Evolutionary conservation across 345 rosid genomes (phyloP).

Genomic region (Rhodamnia argentea): DNA sequence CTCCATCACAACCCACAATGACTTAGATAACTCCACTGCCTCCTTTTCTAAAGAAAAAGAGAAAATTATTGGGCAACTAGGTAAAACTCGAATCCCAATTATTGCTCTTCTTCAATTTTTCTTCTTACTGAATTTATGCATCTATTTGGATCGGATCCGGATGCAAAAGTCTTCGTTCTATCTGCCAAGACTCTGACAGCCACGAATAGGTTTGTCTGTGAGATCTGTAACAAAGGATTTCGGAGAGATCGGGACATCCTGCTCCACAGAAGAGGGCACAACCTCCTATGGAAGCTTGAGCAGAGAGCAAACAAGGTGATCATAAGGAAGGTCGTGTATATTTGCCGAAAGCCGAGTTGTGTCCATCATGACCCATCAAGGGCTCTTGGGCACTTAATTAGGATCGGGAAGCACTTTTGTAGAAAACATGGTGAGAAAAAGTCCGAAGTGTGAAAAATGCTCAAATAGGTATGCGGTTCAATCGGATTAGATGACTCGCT

Average conservation of each 20-base stretch:
- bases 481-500: constrained; percentile 88
- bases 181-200: constrained; percentile 68
- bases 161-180: constrained; percentile 71
- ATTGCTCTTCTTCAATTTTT: not conserved
- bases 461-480: constrained; percentile 74
- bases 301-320: constrained; percentile 56
- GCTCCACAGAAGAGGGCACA: constrained; percentile 75
- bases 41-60: constrained; percentile 50
- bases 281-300: constrained; percentile 84
- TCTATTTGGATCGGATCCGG: constrained; percentile 25
- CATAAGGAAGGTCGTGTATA: constrained; percentile 50
- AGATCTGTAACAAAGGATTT: constrained; percentile 81
- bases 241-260: constrained; percentile 73
- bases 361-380: constrained; percentile 62
- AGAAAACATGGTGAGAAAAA: constrained; percentile 81
- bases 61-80: constrained; percentile 92
- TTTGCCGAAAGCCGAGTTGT: constrained; percentile 52
- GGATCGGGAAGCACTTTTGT: constrained; percentile 62
- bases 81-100: constrained; percentile 9
- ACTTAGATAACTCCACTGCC: constrained; percentile 13
- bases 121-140: not conserved
- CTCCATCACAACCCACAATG: constrained; percentile 14
- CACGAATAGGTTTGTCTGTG: constrained; percentile 67
- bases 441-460: constrained; percentile 87
- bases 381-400: constrained; percentile 63